Evolutionary conservation across 2,329 filamentous ascomycete species (phyloP), one percentile per base, ranked within the genome.

Genomic region (Diaporthe sp.): DNA sequence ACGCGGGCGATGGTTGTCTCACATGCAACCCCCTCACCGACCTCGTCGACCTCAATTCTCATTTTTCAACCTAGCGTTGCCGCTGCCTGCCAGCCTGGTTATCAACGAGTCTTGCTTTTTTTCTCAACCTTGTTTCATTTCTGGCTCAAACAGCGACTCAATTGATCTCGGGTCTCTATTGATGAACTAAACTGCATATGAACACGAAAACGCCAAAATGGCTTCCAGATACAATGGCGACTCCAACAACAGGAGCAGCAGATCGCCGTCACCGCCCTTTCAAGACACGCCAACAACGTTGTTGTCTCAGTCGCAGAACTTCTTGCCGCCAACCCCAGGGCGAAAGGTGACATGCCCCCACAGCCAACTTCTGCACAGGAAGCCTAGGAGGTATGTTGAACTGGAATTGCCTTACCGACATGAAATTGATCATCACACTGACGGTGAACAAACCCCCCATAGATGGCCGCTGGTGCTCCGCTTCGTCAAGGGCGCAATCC

Each of bases 401-500:
- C 12, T 12, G 1, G n/a, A 56, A 7, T 9, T 3, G 19, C 12
- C 12, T 51, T 22, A 7, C 4, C 42, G 3, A 47, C 19, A 22
- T 1, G 50, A 32, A 32, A 7, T 37, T 10, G 22, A 32, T 9
- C 25, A 30, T 19, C 55, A 8, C 12, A 66, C n/a, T 71, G 17
- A 71, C 56, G 17, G 37, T 63, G n/a, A 5, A 30, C 10, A n/a
- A 37, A 17, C 50, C 22, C n/a, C 30, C 19, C 19, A 7, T 32
- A 71, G 70, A 63, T 71, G 70, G 70, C 70, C 70, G 2, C 70
- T 71, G 4, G 70, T 71, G 56, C 70, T 71, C 50, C 70, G 70
- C 56, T 71, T 71, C 56, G 42, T 71, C 70, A 71, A 71, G 56
- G 70, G 70, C 32, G 70, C 70, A 25, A 71, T 71, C 44, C 70